Evolutionary conservation across 2,329 filamentous ascomycete genomes (phyloP).

Genomic region (Colletotrichum lentis): DNA sequence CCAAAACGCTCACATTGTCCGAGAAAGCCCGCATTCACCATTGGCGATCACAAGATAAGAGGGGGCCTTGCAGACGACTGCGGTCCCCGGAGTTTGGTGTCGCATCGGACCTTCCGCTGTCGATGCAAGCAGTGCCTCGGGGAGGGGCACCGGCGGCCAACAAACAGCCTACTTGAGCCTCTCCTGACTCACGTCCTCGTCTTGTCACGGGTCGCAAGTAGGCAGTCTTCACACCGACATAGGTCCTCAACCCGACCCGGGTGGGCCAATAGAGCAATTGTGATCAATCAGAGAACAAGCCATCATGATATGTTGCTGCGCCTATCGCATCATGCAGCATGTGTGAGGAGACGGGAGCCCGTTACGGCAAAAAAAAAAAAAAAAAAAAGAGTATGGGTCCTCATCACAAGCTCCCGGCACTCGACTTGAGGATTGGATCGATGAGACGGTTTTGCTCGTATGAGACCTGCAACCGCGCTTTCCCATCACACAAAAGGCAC

Average conservation of each 20-base stretch:
- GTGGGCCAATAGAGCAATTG: background rate
- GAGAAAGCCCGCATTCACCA: background rate
- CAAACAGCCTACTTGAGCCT: conserved; percentile 15
- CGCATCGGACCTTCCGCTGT: conserved; percentile 14
- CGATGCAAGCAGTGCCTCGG: background rate
- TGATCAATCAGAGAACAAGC: background rate
- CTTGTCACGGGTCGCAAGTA: conserved; percentile 10
- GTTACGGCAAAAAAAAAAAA: too few relatives aligned
- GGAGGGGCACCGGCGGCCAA: conserved; percentile 1
- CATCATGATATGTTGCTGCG: conserved; percentile 12
- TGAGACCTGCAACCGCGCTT: conserved; percentile 19
- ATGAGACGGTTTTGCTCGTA: conserved; percentile 11
- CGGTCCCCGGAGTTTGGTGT: background rate
- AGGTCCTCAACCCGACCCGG: background rate
- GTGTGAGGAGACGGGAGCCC: too few relatives aligned
- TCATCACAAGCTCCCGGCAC: conserved; percentile 7
- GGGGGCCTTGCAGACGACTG: background rate
- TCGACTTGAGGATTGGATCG: conserved; percentile 3
- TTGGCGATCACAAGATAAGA: background rate
- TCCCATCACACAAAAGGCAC: conserved; percentile 29
- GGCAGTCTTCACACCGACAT: conserved; percentile 14
- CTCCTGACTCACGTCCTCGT: conserved; percentile 30
- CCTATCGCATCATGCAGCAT: background rate
- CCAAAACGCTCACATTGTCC: background rate
- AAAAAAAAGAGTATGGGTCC: background rate